Conservation (phyloP, 2,329 filamentous ascomycete genomes). For the Cercospora sp. region DNA sequence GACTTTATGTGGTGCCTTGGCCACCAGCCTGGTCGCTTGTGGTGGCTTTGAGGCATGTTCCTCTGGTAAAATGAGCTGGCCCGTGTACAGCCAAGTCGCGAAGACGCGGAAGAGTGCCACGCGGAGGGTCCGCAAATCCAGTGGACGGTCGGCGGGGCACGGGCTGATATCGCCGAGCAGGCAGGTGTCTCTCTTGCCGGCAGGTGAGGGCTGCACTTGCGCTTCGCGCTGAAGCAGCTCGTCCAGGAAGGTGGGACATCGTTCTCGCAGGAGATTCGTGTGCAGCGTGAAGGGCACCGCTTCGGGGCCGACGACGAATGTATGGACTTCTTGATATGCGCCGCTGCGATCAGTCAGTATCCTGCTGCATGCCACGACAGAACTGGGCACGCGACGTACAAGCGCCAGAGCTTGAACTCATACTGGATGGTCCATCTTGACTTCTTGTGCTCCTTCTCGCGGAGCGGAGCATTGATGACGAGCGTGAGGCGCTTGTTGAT, state of each 20-base stretch:
- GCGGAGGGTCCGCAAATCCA: neutral
- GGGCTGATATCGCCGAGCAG: constrained; percentile 11
- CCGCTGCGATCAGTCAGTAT: constrained; percentile 4
- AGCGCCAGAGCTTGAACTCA: constrained; percentile 11
- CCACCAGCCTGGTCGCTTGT: constrained; percentile 2
- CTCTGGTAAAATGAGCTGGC: constrained; percentile 2
- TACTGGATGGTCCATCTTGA: constrained; percentile 11
- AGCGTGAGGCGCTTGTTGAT: constrained; percentile 14
- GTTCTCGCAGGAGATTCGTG: constrained; percentile 7
- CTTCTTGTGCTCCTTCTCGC: neutral
- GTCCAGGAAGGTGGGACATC: constrained; percentile 2
- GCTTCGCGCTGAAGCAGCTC: neutral
- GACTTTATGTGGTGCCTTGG: constrained; percentile 8
- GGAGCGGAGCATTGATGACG: constrained; percentile 1
- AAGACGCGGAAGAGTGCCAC: constrained; percentile 3
- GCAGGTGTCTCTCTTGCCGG: neutral
- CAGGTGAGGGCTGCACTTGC: neutral
- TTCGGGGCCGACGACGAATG: constrained; percentile 3
- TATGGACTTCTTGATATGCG: constrained; percentile 11
- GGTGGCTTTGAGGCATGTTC: neutral
- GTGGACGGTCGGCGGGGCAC: neutral
- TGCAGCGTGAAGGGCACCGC: constrained; percentile 8
- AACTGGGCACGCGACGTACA: neutral
- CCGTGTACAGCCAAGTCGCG: constrained; percentile 7
- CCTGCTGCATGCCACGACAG: neutral